phyloP scores from a whole-genome alignment of 139 green algal species.

The Closterium sp. region DNA sequence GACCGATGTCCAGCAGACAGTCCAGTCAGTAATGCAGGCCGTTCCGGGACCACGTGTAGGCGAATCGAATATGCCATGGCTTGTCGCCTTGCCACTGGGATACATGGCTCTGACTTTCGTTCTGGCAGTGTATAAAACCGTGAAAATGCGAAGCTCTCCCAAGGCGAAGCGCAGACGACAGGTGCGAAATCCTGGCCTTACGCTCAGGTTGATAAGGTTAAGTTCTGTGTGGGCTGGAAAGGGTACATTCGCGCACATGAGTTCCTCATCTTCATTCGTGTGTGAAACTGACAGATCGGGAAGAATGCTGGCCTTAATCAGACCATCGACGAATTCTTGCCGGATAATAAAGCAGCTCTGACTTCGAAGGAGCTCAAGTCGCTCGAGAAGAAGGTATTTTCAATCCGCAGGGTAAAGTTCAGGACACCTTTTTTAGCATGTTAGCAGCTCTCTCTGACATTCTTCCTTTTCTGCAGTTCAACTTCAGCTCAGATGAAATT shows the following conservation, averaged over 20 bases:
- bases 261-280: background rate
- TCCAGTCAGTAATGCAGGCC: background rate
- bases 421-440: background rate
- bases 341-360: background rate
- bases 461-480: conserved; percentile 41
- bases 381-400: conserved; percentile 4
- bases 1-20: conserved; percentile 1
- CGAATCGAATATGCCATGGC: conserved; percentile 22
- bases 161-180: conserved; percentile 32
- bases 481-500: conserved; percentile 82
- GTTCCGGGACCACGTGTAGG: conserved; percentile 41
- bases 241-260: background rate
- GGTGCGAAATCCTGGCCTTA: conserved; percentile 7
- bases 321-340: conserved; percentile 21
- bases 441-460: background rate
- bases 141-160: conserved; percentile 41
- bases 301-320: conserved; percentile 25
- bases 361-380: conserved; percentile 14
- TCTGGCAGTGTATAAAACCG: conserved; percentile 7
- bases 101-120: conserved; percentile 43
- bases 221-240: background rate
- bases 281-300: conserved; percentile 9
- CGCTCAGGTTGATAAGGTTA: background rate
- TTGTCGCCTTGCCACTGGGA: conserved; percentile 34
- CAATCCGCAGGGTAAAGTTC: background rate